These are phyloP conservation scores for Casuarina cunninghamiana DNA, from an alignment of 306 rosid species.

Conservation along the genomic window DNA sequence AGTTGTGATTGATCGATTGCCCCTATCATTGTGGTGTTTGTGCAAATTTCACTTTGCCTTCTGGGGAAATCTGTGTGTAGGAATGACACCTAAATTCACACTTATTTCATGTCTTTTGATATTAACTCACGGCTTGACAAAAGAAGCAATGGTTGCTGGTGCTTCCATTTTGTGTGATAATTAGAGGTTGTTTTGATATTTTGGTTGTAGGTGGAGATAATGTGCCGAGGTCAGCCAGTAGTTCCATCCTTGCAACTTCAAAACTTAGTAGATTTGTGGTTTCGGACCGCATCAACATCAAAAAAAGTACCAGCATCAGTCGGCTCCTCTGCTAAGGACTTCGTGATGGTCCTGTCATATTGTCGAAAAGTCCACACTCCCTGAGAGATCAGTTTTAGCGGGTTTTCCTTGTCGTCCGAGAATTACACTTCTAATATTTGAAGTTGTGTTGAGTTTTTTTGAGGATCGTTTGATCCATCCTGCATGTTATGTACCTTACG, in stretches of 20 bases:
- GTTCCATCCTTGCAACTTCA: slow-evolving; percentile 67
- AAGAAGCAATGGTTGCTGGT: not conserved
- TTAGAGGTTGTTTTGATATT: not conserved
- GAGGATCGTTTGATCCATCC: slow-evolving; percentile 6
- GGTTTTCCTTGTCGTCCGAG: slow-evolving; percentile 25
- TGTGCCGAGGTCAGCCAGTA: slow-evolving; percentile 83
- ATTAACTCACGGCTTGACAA: not conserved
- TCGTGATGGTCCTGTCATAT: slow-evolving; percentile 90
- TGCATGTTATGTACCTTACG: slow-evolving; percentile 10
- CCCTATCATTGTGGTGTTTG: not conserved
- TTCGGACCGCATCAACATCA: slow-evolving; percentile 63
- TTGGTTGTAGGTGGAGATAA: slow-evolving; percentile 67
- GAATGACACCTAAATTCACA: not conserved
- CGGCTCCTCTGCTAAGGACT: slow-evolving; percentile 95
- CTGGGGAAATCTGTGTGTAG: not conserved
- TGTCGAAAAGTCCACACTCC: slow-evolving; percentile 52
- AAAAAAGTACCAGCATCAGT: slow-evolving; percentile 72
- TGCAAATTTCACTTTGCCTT: not conserved
- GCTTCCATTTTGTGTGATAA: not conserved
- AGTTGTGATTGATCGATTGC: too few species aligned
- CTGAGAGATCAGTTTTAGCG: slow-evolving; percentile 18
- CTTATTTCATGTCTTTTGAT: not conserved
- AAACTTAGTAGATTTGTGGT: slow-evolving; percentile 83
- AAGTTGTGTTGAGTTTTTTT: not conserved
- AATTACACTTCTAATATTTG: slow-evolving; percentile 19